A percentile compares a stretch with the other conserved stretches of the same genome.
These are phyloP conservation scores for Sugiyamaella japonica DNA, from an alignment of 1,139 yeast genomes.

Conservation along the genomic window DNA sequence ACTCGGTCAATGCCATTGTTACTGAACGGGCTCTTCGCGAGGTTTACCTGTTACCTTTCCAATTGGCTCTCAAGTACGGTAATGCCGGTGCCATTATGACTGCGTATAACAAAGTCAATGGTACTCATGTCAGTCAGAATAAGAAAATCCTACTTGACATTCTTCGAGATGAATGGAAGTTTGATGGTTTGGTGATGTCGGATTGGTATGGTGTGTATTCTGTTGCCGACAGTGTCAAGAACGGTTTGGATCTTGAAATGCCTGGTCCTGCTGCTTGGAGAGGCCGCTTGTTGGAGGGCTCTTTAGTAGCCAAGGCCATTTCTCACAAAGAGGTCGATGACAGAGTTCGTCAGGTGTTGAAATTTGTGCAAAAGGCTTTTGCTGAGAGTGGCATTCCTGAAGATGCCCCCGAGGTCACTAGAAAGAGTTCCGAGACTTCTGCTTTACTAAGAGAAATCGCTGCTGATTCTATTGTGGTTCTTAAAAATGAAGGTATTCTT, in stretches of 20 bases:
- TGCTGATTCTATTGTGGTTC: slow-evolving; percentile 51
- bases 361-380: slow-evolving; percentile 48
- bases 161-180: slow-evolving; percentile 56
- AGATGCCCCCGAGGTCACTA: slow-evolving; percentile 45
- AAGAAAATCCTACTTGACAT: slow-evolving; percentile 47
- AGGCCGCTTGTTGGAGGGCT: slow-evolving; percentile 38
- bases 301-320: slow-evolving; percentile 29
- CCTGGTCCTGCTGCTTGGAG: slow-evolving; percentile 60
- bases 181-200: slow-evolving; percentile 57
- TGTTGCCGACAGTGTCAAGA: slow-evolving; percentile 48
- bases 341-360: slow-evolving; percentile 49
- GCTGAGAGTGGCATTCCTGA: slow-evolving; percentile 47
- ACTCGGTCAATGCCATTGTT: slow-evolving; percentile 49
- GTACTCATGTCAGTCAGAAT: slow-evolving; percentile 55
- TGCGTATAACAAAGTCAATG: slow-evolving; percentile 59
- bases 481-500: slow-evolving; percentile 53
- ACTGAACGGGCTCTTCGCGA: slow-evolving; percentile 63
- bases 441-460: slow-evolving; percentile 50
- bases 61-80: slow-evolving; percentile 53
- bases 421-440: slow-evolving; percentile 50
- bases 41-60: slow-evolving; percentile 61
- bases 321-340: slow-evolving; percentile 41
- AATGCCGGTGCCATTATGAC: slow-evolving; percentile 59
- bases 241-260: slow-evolving; percentile 64
- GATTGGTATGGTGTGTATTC: slow-evolving; percentile 67